Conservation (phyloP, 2,329 filamentous ascomycete genomes). For the Alternaria tenuissima region DNA sequence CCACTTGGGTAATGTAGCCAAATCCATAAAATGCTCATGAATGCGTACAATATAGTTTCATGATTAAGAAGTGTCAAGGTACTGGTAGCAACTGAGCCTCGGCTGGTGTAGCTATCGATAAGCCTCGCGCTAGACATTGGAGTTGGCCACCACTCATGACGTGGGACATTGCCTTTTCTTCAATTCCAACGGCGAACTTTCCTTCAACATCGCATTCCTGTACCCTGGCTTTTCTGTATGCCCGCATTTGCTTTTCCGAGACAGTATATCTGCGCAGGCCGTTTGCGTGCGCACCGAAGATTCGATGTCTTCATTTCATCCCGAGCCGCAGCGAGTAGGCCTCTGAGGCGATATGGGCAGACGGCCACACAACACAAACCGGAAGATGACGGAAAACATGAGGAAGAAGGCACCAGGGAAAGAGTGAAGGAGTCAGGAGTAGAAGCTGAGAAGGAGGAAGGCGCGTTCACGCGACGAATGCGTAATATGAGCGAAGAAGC, state of each 20-base stretch:
- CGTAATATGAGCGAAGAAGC: constrained; percentile 68
- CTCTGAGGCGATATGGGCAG: constrained; percentile 34
- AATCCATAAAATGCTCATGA: accelerated
- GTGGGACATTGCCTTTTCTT: constrained; percentile 8
- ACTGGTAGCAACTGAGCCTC: background rate
- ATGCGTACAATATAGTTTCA: background rate
- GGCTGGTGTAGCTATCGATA: constrained; percentile 14
- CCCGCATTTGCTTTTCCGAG: constrained; percentile 26
- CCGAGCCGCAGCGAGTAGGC: constrained; percentile 13
- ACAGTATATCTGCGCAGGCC: constrained; percentile 51
- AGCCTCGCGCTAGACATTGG: constrained; percentile 11
- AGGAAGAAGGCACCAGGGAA: constrained; percentile 23
- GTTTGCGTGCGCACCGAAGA: constrained; percentile 46
- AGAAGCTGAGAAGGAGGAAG: constrained; percentile 47
- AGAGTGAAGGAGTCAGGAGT: background rate
- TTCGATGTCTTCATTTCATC: constrained; percentile 14
- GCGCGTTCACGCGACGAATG: constrained; percentile 66
- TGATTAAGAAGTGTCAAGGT: too few relatives aligned
- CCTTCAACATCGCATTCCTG: constrained; percentile 4
- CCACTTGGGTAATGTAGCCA: background rate
- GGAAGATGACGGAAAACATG: constrained; percentile 14
- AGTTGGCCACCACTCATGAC: constrained; percentile 22
- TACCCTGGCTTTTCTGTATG: constrained; percentile 37
- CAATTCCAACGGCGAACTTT: background rate
- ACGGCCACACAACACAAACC: constrained; percentile 28